Evolutionary conservation across 2,329 filamentous ascomycete genomes (phyloP), one percentile per base, ranked within the genome.

Genomic region (Penicillium concentricum): DNA sequence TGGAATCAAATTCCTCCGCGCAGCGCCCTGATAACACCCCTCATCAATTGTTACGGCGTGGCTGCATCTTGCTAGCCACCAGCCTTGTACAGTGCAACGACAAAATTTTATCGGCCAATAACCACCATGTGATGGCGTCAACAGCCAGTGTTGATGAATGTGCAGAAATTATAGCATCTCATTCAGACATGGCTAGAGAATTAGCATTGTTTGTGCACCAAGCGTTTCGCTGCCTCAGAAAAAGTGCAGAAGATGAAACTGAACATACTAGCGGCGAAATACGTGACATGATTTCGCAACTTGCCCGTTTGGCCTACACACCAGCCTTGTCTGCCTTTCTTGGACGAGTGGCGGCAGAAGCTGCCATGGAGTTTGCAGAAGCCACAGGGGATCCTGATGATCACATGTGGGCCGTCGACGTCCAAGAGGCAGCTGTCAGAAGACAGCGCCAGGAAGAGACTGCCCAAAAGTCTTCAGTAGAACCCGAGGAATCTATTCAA

Each of bases 311-410:
- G 43, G 58, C 55, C 37, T 63, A 58, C 13, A 51, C 54, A 4
- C 52, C 62, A 9, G 66, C 63, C 10, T 55, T 74, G 24, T 67
- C 67, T 16, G 51, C 61, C 8, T 61, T 76, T 5, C 63, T 77
- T 13, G 65, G 69, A 5, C 73, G 71, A 47, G 63, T 76, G 5
- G 70, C 72, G 2, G 69, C 74, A 13, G 74, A 77, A 51, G 67
- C 72, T 13, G 75, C 75, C 4, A 74, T 78, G 70, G 64, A 69
- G 5, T 72, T 76, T 58, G 75, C 76, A 10, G 74, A 76, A 58
- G 62, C 60, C 10, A 75, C 71, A 16, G 63, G 69, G 42, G 71
- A 75, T 41, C 66, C 70, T 3, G 68, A 74, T 35, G 72, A 75
- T 51, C 73, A 76, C 58, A 53, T 66, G 15, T 77, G 75, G 72